phyloP scores from a whole-genome alignment of 768 basidiomycete species.

The Tephrocybe sp. region DNA sequence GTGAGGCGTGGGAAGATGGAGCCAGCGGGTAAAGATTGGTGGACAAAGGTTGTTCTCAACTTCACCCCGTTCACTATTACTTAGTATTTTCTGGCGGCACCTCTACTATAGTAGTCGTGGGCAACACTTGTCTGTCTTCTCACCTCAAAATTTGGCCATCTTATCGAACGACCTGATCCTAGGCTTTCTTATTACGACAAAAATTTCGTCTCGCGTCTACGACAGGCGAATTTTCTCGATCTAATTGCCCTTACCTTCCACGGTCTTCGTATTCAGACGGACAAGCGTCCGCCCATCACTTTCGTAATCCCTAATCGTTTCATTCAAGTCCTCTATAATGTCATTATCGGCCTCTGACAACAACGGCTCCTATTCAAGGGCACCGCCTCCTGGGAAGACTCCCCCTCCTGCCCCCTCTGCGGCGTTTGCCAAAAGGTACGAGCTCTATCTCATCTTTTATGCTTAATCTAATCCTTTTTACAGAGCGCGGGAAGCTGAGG shows the following conservation, averaged over 20 bases:
- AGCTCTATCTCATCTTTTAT: conserved; percentile 14
- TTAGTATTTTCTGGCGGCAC: conserved; percentile 55
- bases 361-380: conserved; percentile 79
- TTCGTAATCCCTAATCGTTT: conserved; percentile 84
- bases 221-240: conserved; percentile 28
- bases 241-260: conserved; percentile 28
- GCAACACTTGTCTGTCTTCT: conserved; percentile 39
- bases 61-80: conserved; percentile 43
- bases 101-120: conserved; percentile 56
- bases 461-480: conserved; percentile 11
- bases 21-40: conserved; percentile 31
- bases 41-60: conserved; percentile 38
- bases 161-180: conserved; percentile 21
- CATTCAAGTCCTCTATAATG: conserved; percentile 75
- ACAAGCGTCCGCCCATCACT: conserved; percentile 33
- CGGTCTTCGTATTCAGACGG: conserved; percentile 28
- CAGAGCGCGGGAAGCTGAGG: conserved; percentile 86
- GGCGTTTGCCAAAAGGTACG: conserved; percentile 84
- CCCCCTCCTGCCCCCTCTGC: conserved; percentile 90
- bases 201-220: conserved; percentile 19
- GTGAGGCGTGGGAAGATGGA: conserved; percentile 34
- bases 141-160: conserved; percentile 23
- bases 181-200: conserved; percentile 20
- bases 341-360: conserved; percentile 87
- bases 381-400: conserved; percentile 79